phyloP scores from a whole-genome alignment of 371 early-diverging fungal species.

The Mycotypha africana region DNA sequence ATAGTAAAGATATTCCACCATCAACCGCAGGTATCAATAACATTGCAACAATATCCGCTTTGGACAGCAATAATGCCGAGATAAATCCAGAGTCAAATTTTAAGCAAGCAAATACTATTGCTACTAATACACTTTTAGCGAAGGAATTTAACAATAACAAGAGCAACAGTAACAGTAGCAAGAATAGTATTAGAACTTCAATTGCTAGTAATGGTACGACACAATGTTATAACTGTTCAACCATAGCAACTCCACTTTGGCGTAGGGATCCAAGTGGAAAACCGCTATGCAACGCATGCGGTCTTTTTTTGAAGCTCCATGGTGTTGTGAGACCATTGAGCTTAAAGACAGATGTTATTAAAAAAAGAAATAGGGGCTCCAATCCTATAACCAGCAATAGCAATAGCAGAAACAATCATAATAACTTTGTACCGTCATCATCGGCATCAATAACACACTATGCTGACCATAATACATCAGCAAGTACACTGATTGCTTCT shows the following conservation, averaged over 20 bases:
- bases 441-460: too few relatives aligned
- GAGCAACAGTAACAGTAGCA: too few relatives aligned
- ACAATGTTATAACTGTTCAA: slow-evolving; percentile 17
- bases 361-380: slow-evolving; percentile 23
- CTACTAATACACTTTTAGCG: too few relatives aligned
- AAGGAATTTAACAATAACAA: too few relatives aligned
- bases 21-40: too few relatives aligned
- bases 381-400: neutral
- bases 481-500: too few relatives aligned
- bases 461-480: too few relatives aligned
- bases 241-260: slow-evolving; percentile 24
- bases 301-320: slow-evolving; percentile 25
- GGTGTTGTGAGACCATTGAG: slow-evolving; percentile 26
- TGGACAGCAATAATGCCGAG: slow-evolving; percentile 5
- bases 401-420: too few relatives aligned
- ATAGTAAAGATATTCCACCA: too few relatives aligned
- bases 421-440: too few relatives aligned
- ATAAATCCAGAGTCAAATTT: slow-evolving; percentile 5
- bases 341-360: slow-evolving; percentile 27
- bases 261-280: slow-evolving; percentile 20
- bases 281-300: slow-evolving; percentile 28
- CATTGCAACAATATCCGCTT: too few relatives aligned
- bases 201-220: neutral
- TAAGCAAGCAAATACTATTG: too few relatives aligned
- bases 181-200: neutral